phyloP scores from a whole-genome alignment of 75 land plant genomes.

The Cupressus sempervirens region DNA sequence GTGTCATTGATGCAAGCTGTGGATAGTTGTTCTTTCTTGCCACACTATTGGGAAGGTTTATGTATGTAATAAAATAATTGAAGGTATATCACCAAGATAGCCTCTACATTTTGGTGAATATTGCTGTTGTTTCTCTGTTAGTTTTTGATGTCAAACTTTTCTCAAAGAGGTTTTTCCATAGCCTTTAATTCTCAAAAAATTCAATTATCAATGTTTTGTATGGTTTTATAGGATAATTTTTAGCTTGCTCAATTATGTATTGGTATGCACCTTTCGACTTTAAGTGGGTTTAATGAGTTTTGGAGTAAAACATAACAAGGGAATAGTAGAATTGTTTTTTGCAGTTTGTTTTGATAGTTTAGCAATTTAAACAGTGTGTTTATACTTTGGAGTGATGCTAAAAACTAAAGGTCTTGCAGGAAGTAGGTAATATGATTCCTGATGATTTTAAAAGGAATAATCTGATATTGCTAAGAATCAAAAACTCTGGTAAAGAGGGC shows the following conservation, averaged over 20 bases:
- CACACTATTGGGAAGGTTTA: neutral
- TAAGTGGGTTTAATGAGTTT: neutral
- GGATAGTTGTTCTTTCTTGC: too few relatives aligned
- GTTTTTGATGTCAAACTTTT: neutral
- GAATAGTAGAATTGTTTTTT: neutral
- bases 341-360: neutral
- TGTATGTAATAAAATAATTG: neutral
- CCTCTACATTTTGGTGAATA: neutral
- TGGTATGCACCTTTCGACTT: neutral
- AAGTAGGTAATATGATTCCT: constrained; percentile 15
- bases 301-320: neutral
- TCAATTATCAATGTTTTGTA: neutral
- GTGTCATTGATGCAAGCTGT: neutral
- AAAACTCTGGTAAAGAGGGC: constrained; percentile 68
- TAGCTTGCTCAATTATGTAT: neutral
- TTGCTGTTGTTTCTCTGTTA: neutral
- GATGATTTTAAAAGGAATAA: constrained; percentile 33
- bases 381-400: neutral
- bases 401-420: constrained; percentile 23
- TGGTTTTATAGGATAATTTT: neutral
- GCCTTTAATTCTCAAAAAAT: neutral
- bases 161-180: neutral
- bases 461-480: constrained; percentile 31
- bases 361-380: neutral
- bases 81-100: neutral